Base-by-base conservation (phyloP, 2,329 filamentous ascomycete species). In the Aschersonia sp. region DNA sequence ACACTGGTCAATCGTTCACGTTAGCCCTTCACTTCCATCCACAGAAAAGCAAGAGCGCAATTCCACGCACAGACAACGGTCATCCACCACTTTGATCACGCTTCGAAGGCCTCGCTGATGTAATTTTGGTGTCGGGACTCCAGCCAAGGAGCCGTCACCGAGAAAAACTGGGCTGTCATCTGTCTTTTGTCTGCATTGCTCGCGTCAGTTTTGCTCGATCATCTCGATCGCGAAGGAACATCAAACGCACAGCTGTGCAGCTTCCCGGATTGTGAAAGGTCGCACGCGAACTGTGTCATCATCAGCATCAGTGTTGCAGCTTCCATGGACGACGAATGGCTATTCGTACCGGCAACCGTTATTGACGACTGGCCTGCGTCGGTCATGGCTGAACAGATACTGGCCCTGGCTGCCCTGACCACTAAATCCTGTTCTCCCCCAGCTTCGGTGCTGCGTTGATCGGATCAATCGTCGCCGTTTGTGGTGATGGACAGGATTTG, bases 131-230 rank as follows among this genome's bases (percentile, higher is more conserved):
- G 87, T 77, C 1, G 90, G 88, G 11, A 77, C 82, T 43, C 79
- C 84, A n/a, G 92, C 92, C 48, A 98, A 74, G 14, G 90, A 97
- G 50, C 92, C 92, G 63, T 98, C 92, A 51, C 92, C 92, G n/a
- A 98, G 77, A 62, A 98, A 98, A 39, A 95, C 66, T 5, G 87
- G 88, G 47, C 83, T 81, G 64, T 95, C 90, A 57, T 98, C 90
- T 58, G 67, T 76, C 60, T 74, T 78, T 46, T 79, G 73, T 55
- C 76, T 79, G 54, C 10, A 31, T 32, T 11, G 29, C 5, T 5
- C 37, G 32, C 41, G 46, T 56, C 30, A 54, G 48, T 46, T 39
- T 12, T 41, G 22, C 9, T 30, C 10, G 2, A 9, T 4, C 9
- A 9, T n/a, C 22, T 30, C 7, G 8, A 4, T 31, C 22, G 30